phyloP scores from a whole-genome alignment of 2,329 filamentous ascomycete genomes.

The Trichoderma afroharzianum region DNA sequence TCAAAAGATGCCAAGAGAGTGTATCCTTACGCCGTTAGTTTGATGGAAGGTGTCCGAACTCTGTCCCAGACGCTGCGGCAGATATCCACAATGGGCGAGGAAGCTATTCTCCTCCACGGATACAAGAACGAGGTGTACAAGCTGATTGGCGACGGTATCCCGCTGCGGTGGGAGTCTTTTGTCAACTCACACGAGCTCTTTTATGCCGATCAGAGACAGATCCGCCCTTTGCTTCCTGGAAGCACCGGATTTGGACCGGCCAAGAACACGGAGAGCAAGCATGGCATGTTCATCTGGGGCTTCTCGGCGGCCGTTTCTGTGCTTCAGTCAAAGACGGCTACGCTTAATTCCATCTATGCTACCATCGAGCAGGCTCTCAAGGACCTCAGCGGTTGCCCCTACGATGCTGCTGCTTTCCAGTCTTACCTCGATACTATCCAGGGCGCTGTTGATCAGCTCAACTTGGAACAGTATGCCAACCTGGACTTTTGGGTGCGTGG shows the following conservation, averaged over 20 bases:
- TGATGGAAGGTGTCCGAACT: conserved; percentile 98
- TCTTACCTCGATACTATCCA: conserved; percentile 81
- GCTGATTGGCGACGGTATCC: conserved; percentile 81
- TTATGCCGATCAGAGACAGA: conserved; percentile 51
- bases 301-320: conserved; percentile 84
- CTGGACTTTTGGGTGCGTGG: conserved; percentile 83
- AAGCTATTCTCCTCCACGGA: conserved; percentile 81
- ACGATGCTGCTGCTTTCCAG: conserved; percentile 75
- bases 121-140: conserved; percentile 87
- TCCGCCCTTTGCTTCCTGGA: conserved; percentile 41
- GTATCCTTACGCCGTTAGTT: conserved; percentile 93
- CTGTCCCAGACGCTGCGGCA: conserved; percentile 83
- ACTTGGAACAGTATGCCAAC: conserved; percentile 94
- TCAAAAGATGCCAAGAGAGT: conserved; percentile 99
- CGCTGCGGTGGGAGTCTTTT: conserved; percentile 94
- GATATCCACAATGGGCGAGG: conserved; percentile 81
- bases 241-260: conserved; percentile 41
- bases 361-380: conserved; percentile 75
- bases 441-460: conserved; percentile 89
- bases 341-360: conserved; percentile 74
- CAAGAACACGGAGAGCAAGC: conserved; percentile 75
- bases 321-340: conserved; percentile 81
- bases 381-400: conserved; percentile 81
- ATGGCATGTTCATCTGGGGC: conserved; percentile 93
- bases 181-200: conserved; percentile 92